These are phyloP conservation scores for Solanum pinnatisectum DNA, from an alignment of 257 asterid genomes.

Conservation along the genomic window DNA sequence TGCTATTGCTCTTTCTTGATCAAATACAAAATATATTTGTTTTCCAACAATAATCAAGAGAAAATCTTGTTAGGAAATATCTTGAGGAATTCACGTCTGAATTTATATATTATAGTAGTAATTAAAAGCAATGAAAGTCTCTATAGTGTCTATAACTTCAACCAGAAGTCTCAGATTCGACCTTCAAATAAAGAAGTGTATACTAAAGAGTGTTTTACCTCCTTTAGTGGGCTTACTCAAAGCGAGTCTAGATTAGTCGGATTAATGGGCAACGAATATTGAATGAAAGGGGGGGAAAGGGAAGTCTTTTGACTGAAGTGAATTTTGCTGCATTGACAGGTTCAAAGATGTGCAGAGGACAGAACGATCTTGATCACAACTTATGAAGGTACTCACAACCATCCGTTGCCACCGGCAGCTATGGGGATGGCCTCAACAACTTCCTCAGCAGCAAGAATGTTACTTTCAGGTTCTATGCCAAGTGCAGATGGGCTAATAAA, in stretches of 20 bases:
- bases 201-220: neutral
- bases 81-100: neutral
- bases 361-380: slow-evolving; percentile 66
- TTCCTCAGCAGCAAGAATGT: slow-evolving; percentile 87
- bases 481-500: slow-evolving; percentile 74
- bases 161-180: neutral
- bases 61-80: neutral
- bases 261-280: neutral
- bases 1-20: neutral
- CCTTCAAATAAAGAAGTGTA: neutral
- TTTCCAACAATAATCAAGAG: neutral
- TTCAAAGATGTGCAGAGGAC: slow-evolving; percentile 90
- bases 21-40: neutral
- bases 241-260: neutral
- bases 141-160: neutral
- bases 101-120: neutral
- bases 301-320: neutral
- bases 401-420: slow-evolving; percentile 93
- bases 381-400: slow-evolving; percentile 91
- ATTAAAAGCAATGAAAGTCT: neutral
- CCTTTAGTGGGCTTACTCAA: neutral
- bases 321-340: slow-evolving; percentile 23
- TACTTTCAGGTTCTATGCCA: slow-evolving; percentile 88
- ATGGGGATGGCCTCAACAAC: slow-evolving; percentile 95
- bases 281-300: neutral